Conservation (phyloP, 177 flowering plant species). For the Vitis hybrid region DNA sequence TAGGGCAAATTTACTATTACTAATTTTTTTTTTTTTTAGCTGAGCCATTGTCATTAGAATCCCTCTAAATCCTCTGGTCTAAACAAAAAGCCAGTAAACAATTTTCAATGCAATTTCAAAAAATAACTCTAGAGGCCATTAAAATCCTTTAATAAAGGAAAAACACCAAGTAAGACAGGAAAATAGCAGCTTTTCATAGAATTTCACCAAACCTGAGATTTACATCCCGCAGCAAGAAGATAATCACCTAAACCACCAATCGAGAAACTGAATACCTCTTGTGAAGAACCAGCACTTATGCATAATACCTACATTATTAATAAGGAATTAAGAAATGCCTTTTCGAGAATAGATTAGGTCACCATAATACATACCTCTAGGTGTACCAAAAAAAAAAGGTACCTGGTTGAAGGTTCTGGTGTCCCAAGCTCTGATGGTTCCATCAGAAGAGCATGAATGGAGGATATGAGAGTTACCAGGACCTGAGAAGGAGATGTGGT, state of each 20-base stretch:
- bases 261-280: slow-evolving; percentile 80
- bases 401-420: slow-evolving; percentile 75
- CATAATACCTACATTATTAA: slow-evolving; percentile 53
- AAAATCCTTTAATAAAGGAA: not conserved
- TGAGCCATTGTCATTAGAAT: too few species aligned
- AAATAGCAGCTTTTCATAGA: not conserved
- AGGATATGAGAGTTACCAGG: slow-evolving; percentile 53
- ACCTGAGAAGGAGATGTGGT: slow-evolving; percentile 58
- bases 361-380: not conserved
- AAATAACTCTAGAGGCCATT: too few species aligned
- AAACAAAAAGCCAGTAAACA: too few species aligned
- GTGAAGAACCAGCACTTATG: slow-evolving; percentile 53
- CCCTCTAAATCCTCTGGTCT: too few species aligned
- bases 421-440: slow-evolving; percentile 85
- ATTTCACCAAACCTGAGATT: slow-evolving; percentile 56
- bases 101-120: too few species aligned
- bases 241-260: slow-evolving; percentile 69
- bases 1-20: not conserved
- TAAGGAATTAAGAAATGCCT: not conserved
- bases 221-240: slow-evolving; percentile 89
- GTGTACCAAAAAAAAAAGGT: not conserved
- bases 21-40: too few species aligned
- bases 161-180: not conserved
- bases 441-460: slow-evolving; percentile 82
- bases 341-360: not conserved